Evolutionary conservation across 148 eudicot genomes (phyloP), one percentile per base, ranked within the genome.

Genomic region (Silene conica): DNA sequence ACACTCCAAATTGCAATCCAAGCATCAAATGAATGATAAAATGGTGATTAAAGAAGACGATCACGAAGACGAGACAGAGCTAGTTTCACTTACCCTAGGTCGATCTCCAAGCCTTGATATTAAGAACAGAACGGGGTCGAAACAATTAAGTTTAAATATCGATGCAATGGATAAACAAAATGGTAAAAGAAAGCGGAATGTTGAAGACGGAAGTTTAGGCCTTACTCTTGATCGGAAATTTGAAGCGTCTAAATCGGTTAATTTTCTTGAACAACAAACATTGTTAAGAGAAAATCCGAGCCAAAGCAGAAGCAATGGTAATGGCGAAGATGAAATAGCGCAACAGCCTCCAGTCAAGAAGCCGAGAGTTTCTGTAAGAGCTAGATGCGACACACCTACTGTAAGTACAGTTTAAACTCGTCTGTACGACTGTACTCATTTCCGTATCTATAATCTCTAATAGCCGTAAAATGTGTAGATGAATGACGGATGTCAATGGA

Each of bases 401-500:
- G 98, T 93, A 73, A 80, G 88, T 83, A 52, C 2, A 57, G n/a
- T 56, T 16, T 56, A 56, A 16, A 58, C 62, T 58, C 23, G 8
- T 56, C 55, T 50, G 12, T 11, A 38, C 23, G 8, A n/a, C 55
- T 50, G 12, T 11, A 38, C 43, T 38, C 0, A 38, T 38, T 38
- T 1, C 2, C 9, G 8, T 38, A 38, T 38, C 8, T 38, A 31
- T 31, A 2, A 5, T 2, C 0, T 31, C 34, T 31, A 31, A 31
- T 60, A 19, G 21, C 18, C 3, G 63, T 73, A 11, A 73, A 34
- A 60, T 23, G 5, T 56, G 26, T 19, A 90, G 98, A 93, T 93
- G 96, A 89, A 82, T 72, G 98, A 93, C 69, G 98, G 98, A 54
- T 92, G 97, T 46, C 97, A 92, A 83, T 92, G 97, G 97, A 88